Conservation (phyloP, 768 basidiomycete genomes). For the Termitomyces heimii region DNA sequence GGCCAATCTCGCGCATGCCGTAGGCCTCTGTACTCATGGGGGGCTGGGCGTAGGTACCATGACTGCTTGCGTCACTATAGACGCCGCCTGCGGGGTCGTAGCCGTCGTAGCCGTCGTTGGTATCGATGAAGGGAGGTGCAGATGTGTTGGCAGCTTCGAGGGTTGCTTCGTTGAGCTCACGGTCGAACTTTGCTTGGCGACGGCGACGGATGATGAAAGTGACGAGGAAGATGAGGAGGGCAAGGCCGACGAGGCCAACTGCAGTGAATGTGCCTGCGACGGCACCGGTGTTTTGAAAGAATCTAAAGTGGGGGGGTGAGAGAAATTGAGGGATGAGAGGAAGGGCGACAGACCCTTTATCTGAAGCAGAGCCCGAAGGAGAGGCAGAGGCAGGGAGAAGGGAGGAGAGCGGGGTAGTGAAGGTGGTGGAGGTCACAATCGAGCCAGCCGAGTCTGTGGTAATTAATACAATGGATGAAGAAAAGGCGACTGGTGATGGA, state of each 20-base stretch:
- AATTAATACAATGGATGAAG: not conserved
- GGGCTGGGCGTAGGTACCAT: not conserved
- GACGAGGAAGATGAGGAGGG: conserved; percentile 42
- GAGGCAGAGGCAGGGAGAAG: not conserved
- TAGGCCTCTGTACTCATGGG: not conserved
- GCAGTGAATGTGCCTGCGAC: conserved; percentile 68
- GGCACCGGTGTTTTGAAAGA: conserved; percentile 70
- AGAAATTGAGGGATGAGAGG: not conserved
- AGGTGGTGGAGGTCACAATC: not conserved
- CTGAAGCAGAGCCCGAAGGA: not conserved
- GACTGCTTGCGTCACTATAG: not conserved
- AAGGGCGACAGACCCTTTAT: not conserved
- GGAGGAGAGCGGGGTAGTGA: not conserved
- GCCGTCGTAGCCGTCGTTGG: conserved; percentile 26
- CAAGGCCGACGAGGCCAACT: conserved; percentile 54
- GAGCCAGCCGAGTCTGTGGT: rapidly evolving
- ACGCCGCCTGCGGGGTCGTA: not conserved
- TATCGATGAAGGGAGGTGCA: conserved; percentile 50
- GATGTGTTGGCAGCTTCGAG: conserved; percentile 39
- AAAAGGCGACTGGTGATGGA: not conserved
- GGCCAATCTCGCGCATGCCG: not conserved
- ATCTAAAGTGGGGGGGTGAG: conserved; percentile 28
- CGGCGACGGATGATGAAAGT: conserved; percentile 57
- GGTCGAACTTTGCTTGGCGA: conserved; percentile 58
- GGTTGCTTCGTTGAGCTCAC: conserved; percentile 60